phyloP scores from a whole-genome alignment of 208 protist species.

The Crithidia fasciculata region DNA sequence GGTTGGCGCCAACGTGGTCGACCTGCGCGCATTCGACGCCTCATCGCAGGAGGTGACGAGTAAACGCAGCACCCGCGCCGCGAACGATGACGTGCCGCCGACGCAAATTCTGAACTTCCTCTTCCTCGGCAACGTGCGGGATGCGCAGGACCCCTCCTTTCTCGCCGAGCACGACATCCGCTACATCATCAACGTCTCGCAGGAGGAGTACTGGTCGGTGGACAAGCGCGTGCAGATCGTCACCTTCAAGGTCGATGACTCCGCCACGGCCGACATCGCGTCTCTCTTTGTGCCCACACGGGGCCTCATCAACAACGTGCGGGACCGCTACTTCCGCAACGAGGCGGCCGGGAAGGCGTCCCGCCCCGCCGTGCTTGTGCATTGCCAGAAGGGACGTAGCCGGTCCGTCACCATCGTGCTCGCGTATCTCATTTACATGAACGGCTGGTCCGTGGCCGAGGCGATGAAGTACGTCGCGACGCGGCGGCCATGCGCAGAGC shows the following conservation, averaged over 20 bases:
- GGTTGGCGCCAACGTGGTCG: constrained; percentile 27
- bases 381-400: constrained; percentile 88
- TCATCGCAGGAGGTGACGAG: not conserved
- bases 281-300: constrained; percentile 60
- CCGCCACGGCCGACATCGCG: constrained; percentile 61
- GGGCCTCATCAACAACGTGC: constrained; percentile 58
- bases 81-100: constrained; percentile 41
- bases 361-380: constrained; percentile 68
- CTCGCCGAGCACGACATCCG: constrained; percentile 62
- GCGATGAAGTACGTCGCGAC: constrained; percentile 75
- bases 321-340: constrained; percentile 51
- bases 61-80: constrained; percentile 4
- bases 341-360: constrained; percentile 9
- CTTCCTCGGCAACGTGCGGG: constrained; percentile 73
- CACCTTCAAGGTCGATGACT: constrained; percentile 78
- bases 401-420: constrained; percentile 85
- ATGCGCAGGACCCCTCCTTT: constrained; percentile 81
- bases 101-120: constrained; percentile 82
- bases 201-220: constrained; percentile 87
- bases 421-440: constrained; percentile 84
- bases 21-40: constrained; percentile 24
- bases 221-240: constrained; percentile 61
- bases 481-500: constrained; percentile 66
- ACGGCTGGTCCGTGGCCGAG: constrained; percentile 84
- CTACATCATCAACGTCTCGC: constrained; percentile 86